Evolutionary conservation across 306 rosid genomes (phyloP).

Genomic region (Pueraria montana): DNA sequence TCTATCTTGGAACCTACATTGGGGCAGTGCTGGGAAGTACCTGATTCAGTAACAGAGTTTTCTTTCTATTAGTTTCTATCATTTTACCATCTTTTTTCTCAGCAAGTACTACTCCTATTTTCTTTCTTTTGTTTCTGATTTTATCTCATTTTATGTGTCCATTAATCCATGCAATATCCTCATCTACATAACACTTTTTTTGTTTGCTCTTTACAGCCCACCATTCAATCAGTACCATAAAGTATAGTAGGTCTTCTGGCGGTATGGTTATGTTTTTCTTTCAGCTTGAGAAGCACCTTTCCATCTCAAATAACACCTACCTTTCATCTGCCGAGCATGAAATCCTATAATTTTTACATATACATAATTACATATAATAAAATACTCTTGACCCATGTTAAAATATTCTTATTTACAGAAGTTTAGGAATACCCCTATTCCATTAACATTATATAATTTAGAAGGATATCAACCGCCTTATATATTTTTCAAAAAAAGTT

Average conservation of each 20-base stretch:
- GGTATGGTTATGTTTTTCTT: background rate
- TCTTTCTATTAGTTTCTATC: background rate
- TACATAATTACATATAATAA: background rate
- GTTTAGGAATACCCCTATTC: background rate
- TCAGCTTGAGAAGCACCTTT: background rate
- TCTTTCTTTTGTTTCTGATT: background rate
- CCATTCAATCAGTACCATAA: background rate
- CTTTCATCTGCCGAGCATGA: background rate
- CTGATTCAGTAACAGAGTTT: background rate
- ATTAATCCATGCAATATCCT: background rate
- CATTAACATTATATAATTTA: background rate
- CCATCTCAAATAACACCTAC: constrained; percentile 1
- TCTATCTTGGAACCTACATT: background rate
- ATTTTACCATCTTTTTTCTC: background rate
- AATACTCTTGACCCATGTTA: background rate
- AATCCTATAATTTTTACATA: background rate
- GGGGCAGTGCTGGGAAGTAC: background rate
- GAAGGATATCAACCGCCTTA: background rate
- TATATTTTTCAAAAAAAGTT: background rate
- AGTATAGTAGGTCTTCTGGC: background rate
- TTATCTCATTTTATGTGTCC: constrained; percentile 1
- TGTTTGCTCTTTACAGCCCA: background rate
- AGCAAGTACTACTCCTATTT: background rate
- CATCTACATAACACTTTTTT: background rate
- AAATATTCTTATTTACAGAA: background rate